Base-by-base conservation (phyloP, 805 yeast species). In the Metschnikowia dekortorum region DNA sequence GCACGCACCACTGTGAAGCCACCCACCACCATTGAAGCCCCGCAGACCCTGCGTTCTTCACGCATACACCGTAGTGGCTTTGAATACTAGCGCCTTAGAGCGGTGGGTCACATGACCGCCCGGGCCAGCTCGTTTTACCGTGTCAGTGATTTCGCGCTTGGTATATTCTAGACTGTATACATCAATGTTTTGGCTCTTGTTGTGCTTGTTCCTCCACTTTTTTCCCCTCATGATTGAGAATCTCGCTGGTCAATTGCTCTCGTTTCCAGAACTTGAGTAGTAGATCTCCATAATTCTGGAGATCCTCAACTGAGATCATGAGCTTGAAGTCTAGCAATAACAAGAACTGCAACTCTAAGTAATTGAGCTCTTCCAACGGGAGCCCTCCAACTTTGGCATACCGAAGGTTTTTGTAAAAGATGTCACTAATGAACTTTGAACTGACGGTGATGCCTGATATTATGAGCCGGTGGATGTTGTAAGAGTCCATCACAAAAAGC, bases 311-410 rank as follows among this genome's bases (percentile, higher is more conserved):
- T 33, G 89, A 85, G 41, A 94, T 88, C 82, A 91, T 81, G 53
- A 92, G 74, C 63, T 85, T 83, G 69, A 94, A 92, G 69, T 94
- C 97, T 46, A 90, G 76, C 52, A 92, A 72, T 45, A 91, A 68
- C 58, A 92, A 71, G 64, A 94, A 91, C 65, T 92, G 97, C 42
- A 94, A 72, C 67, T 94, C 99, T 57, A 94, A 74, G 68, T 88
- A 91, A 64, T 94, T 94, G 64, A 94, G 76, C 66, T 94, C 99
- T 49, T 89, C 96, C 50, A 90, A 75, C 7, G 97, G 96, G 49
- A 92, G 76, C 0, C 98, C 98, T 6, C 98, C 98, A 40, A 92
- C 94, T 66, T 91, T 88, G 9, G 97, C 97, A 66, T 92, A 92
- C 55, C 98, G 79, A 48, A 94, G 83, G 66, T 92, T 92, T 64